Percentiles rank a stretch among this genome's conserved stretches.
Conservation (phyloP, 2,329 filamentous ascomycete species). For the Fusarium illudens region DNA sequence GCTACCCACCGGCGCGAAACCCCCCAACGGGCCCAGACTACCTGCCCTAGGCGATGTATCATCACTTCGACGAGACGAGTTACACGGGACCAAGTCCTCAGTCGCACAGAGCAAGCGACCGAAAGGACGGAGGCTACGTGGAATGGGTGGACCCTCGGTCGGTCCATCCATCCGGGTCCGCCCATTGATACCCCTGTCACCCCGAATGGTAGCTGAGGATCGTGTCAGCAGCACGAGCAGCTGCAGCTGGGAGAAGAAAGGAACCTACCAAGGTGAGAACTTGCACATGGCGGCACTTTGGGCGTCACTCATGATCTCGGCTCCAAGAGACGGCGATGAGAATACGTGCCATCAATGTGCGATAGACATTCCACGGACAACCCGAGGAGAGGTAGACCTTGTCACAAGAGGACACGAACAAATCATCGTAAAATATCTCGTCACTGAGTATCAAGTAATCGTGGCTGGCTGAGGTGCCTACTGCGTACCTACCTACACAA, state of each 20-base stretch:
- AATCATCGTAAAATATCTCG: slow-evolving; percentile 12
- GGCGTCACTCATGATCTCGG: neutral
- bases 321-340: neutral
- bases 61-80: neutral
- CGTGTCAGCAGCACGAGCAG: slow-evolving; percentile 20
- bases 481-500: neutral
- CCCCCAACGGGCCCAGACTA: neutral
- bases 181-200: slow-evolving; percentile 30
- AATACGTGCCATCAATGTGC: neutral
- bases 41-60: neutral
- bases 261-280: neutral
- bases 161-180: slow-evolving; percentile 15
- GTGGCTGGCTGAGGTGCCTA: neutral
- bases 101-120: neutral
- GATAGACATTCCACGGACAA: neutral
- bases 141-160: slow-evolving; percentile 13
- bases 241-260: slow-evolving; percentile 1
- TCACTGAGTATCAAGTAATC: neutral
- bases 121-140: slow-evolving; percentile 8
- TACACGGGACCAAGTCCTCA: neutral
- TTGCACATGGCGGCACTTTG: neutral
- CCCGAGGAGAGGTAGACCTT: neutral
- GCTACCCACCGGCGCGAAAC: neutral
- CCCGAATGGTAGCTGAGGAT: slow-evolving; percentile 6
- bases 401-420: neutral